A percentile compares a stretch with the other conserved stretches of the same genome.
phyloP scores from a whole-genome alignment of 306 rosid genomes.

The Prunus mira region DNA sequence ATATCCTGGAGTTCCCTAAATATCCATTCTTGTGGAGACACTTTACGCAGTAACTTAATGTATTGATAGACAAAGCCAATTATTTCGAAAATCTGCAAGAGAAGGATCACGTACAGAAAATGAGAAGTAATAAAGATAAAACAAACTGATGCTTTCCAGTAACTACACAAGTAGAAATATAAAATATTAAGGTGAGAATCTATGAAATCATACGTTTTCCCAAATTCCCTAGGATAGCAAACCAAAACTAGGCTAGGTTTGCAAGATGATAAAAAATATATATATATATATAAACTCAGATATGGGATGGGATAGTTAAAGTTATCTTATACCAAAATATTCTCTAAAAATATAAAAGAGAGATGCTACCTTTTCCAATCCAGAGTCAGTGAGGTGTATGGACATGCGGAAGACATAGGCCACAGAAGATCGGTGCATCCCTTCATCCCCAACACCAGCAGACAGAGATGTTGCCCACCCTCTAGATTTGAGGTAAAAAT shows the following conservation, averaged over 20 bases:
- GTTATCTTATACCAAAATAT: constrained; percentile 20
- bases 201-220: not conserved
- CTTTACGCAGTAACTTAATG: constrained; percentile 62
- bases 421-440: constrained; percentile 65
- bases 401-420: constrained; percentile 80
- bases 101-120: constrained; percentile 20
- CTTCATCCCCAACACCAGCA: constrained; percentile 94
- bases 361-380: constrained; percentile 68
- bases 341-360: not conserved
- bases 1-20: constrained; percentile 88
- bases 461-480: constrained; percentile 92
- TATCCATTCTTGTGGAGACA: constrained; percentile 93
- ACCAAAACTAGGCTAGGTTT: constrained; percentile 25
- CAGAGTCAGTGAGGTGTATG: constrained; percentile 87
- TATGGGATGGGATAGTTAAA: constrained; percentile 2
- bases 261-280: constrained; percentile 8
- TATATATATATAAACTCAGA: too few relatives aligned
- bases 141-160: constrained; percentile 15
- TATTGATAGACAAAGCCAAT: constrained; percentile 83
- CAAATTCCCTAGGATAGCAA: constrained; percentile 14
- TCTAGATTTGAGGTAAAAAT: constrained; percentile 64
- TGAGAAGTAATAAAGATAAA: constrained; percentile 13
- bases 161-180: constrained; percentile 1
- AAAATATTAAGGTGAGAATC: not conserved
- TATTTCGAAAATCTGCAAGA: constrained; percentile 70